These are phyloP conservation scores for Lathyrus tuberosus DNA, from an alignment of 306 rosid species.

Conservation along the genomic window DNA sequence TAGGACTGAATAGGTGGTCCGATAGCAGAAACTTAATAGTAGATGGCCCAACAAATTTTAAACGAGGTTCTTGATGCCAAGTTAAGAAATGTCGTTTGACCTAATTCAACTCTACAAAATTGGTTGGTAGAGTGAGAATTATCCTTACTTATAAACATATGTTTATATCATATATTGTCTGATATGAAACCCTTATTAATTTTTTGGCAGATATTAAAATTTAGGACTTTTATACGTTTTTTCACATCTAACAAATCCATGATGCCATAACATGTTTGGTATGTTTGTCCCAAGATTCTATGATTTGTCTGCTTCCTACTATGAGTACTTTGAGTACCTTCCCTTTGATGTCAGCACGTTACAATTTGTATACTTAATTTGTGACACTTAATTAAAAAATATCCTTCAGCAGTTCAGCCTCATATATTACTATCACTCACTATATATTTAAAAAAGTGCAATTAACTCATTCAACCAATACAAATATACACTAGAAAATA, in stretches of 20 bases:
- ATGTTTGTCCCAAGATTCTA: constrained; percentile 22
- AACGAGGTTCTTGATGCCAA: too few relatives aligned
- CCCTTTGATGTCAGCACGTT: constrained; percentile 34
- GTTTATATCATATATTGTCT: too few relatives aligned
- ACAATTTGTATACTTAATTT: constrained; percentile 22
- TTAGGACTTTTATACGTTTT: background rate
- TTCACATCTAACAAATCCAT: constrained; percentile 2
- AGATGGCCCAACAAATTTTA: too few relatives aligned
- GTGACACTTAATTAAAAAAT: background rate
- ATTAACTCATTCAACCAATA: constrained; percentile 10
- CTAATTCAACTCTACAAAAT: too few relatives aligned
- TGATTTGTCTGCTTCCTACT: constrained; percentile 33
- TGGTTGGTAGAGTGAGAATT: too few relatives aligned
- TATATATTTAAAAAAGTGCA: background rate
- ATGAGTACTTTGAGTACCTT: constrained; percentile 16
- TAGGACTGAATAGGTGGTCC: too few relatives aligned
- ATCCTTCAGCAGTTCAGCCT: background rate
- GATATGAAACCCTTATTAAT: too few relatives aligned
- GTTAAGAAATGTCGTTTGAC: too few relatives aligned
- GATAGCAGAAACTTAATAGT: too few relatives aligned
- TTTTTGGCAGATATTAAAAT: background rate
- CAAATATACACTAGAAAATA: background rate
- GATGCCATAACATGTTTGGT: constrained; percentile 26
- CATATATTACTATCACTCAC: constrained; percentile 27
- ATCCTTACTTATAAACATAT: too few relatives aligned